phyloP scores from a whole-genome alignment of 2,329 filamentous ascomycete species.

The Alternaria triticimaculans region DNA sequence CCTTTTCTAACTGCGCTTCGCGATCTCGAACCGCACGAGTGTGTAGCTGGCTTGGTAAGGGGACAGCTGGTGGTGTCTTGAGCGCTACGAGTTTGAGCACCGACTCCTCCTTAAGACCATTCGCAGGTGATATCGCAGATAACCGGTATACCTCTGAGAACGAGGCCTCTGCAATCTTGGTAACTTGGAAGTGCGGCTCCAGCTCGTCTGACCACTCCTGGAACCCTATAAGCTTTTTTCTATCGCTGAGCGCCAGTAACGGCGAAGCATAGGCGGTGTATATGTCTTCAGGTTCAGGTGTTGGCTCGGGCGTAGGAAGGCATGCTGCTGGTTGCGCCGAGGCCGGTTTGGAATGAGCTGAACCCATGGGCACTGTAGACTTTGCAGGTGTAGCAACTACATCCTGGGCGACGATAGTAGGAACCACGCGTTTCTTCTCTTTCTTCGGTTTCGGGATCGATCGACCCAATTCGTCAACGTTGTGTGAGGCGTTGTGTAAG shows the following conservation, averaged over 20 bases:
- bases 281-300: conserved; percentile 32
- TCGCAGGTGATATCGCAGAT: conserved; percentile 41
- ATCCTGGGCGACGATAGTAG: not conserved
- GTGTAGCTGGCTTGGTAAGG: conserved; percentile 43
- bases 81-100: conserved; percentile 56
- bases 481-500: conserved; percentile 11
- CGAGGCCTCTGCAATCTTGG: conserved; percentile 70
- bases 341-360: conserved; percentile 14
- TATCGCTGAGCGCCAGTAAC: conserved; percentile 40
- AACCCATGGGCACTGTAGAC: conserved; percentile 15
- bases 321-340: conserved; percentile 13
- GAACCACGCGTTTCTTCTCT: conserved; percentile 6
- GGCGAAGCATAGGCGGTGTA: conserved; percentile 35
- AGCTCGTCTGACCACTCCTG: conserved; percentile 52
- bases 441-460: conserved; percentile 1
- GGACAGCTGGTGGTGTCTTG: conserved; percentile 42
- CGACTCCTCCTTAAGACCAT: conserved; percentile 48
- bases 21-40: conserved; percentile 54
- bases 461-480: not conserved
- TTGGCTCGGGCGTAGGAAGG: conserved; percentile 27
- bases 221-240: conserved; percentile 43
- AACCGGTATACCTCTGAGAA: conserved; percentile 71
- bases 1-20: conserved; percentile 47
- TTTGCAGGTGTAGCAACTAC: conserved; percentile 7
- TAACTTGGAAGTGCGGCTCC: conserved; percentile 56